Base-by-base conservation (phyloP, 192 early-diverging fungal species). In the Backusella australiensis region DNA sequence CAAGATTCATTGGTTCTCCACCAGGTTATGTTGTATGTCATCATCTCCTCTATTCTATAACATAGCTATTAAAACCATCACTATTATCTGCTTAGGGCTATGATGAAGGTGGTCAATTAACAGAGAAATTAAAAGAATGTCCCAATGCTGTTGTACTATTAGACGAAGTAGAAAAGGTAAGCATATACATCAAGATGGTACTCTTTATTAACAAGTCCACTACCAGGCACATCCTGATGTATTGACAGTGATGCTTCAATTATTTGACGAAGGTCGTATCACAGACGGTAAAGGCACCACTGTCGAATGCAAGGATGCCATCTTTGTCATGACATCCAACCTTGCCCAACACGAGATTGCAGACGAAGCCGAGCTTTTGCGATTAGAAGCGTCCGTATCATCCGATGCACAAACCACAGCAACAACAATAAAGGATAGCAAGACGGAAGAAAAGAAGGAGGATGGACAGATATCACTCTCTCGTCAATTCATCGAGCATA, bases 251-350 rank as follows among this genome's bases (percentile, higher is more conserved):
- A 84, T 84, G 80, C 69, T 85, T 29, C 83, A 84, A 74, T 26
- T 85, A 7, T 85, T 85, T 42, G 84, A 85, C 41, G 84, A 85
- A 69, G 84, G 84, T 2, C 78, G 80, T 11, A 56, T 85, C 29
- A 85, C 84, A 19, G 84, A 85, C 44, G 84, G 84, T 34, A 85
- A 85, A 63, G 84, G 84, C 15, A 76, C 78, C 4, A 85, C 83
- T 17, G 83, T 85, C 1, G 76, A 81, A 71, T 84, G 83, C 35
- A 84, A 81, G 41, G 84, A 84, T 72, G 84, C 84, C 3, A 85
- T 85, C 19, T 85, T 85, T 67, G 65, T 85, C 74, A 83, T 85
- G 78, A 85, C 84, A 12, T 83, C 82, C 41, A 85, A 85, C 49
- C 67, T 85, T 41, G 84, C 84, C 0, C 84, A 85, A 34, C 84